Evolutionary conservation across 805 yeast genomes (phyloP), one percentile per base, ranked within the genome.

Genomic region (Nakazawaea wyomingensis): DNA sequence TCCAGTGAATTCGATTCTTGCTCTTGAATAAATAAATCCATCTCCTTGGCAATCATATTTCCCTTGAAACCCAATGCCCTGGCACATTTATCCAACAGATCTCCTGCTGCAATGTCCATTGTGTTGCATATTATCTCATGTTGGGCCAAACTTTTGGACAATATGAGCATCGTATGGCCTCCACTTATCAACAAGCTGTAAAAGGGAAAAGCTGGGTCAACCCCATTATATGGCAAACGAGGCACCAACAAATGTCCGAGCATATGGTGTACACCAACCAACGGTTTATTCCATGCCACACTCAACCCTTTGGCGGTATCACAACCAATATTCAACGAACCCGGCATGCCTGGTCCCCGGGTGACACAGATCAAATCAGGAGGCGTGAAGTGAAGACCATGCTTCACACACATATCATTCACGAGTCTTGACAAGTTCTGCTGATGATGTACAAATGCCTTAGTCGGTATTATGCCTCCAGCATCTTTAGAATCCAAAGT

Each of bases 291-390:
- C 83, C 88, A 84, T 0, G 90, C 97, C 0, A 84, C 64, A 1
- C 89, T 66, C 10, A 93, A 65, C 0, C 98, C 99, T 53, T 87
- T 84, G 0, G 95, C 96, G 32, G 87, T 62, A 54, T 85, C 93
- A 19, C 85, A 67, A 1, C 97, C 95, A 0, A 87, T 82, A 8
- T 87, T 74, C 11, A 93, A 66, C 0, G 95, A 83, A 0, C 97
- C 96, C 7, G 80, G 76, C 96, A 93, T 88, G 0, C 99, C 99
- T 0, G 99, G 99, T 0, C 99, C 99, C 50, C 96, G 66, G 0
- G 99, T 93, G 4, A 83, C 96, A 59, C 96, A 85, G 1, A 93
- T 74, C 36, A 93, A 57, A 56, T 86, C 96, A 0, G 89, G 87
- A 21, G 50, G 53, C 0, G 18, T 8, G 1, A 57, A 37, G 2